phyloP scores from a whole-genome alignment of 768 basidiomycete genomes.

The Pleurotus citrinopileatus region DNA sequence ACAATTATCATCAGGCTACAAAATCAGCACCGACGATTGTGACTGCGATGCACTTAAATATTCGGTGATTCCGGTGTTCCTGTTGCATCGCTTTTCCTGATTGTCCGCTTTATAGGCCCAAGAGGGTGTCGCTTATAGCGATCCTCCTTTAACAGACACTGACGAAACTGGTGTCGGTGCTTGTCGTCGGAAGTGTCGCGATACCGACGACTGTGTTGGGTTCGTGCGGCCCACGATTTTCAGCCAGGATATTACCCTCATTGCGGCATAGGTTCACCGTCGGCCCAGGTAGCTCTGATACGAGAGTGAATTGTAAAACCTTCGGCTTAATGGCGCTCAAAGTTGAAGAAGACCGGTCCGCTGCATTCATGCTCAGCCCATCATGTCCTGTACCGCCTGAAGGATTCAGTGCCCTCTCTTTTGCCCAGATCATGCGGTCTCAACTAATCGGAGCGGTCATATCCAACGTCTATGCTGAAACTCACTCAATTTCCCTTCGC shows the following conservation, averaged over 20 bases:
- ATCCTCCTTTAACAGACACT: neutral
- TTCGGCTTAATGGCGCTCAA: neutral
- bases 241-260: neutral
- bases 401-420: neutral
- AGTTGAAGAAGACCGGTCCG: neutral
- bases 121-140: neutral
- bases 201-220: neutral
- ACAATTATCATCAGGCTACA: neutral
- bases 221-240: neutral
- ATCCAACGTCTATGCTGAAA: neutral
- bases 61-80: neutral
- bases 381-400: neutral
- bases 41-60: conserved; percentile 10
- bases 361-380: neutral
- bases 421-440: neutral
- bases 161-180: neutral
- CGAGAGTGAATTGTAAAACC: neutral
- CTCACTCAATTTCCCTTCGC: neutral
- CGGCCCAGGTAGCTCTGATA: neutral
- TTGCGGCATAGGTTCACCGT: neutral
- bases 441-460: neutral
- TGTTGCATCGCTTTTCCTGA: neutral
- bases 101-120: neutral
- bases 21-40: conserved; percentile 8
- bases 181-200: neutral